Percentiles rank a stretch among this genome's conserved stretches.
phyloP scores from a whole-genome alignment of 345 rosid species.

The Lepidium africanum region DNA sequence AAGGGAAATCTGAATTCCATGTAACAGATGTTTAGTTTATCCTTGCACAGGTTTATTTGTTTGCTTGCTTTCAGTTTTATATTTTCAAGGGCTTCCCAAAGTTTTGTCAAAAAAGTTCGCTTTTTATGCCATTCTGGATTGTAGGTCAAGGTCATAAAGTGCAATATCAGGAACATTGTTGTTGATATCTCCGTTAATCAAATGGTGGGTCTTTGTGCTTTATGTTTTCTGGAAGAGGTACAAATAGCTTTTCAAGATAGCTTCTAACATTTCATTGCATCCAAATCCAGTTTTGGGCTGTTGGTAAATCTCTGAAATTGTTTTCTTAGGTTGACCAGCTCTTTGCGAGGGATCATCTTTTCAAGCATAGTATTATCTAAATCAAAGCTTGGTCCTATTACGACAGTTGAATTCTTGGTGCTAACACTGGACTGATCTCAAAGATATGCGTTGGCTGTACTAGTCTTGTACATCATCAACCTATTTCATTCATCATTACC shows the following conservation, averaged over 20 bases:
- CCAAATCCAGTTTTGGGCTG: background rate
- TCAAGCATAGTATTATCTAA: slow-evolving; percentile 72
- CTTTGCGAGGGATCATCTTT: slow-evolving; percentile 67
- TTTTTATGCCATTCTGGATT: slow-evolving; percentile 4
- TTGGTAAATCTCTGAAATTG: background rate
- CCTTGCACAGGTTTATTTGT: slow-evolving; percentile 57
- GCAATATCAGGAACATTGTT: slow-evolving; percentile 47
- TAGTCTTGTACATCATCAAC: slow-evolving; percentile 71
- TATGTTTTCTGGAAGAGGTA: slow-evolving; percentile 84
- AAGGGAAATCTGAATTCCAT: slow-evolving; percentile 35
- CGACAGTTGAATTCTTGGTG: slow-evolving; percentile 91
- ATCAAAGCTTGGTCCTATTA: slow-evolving; percentile 94
- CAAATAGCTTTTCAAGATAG: slow-evolving; percentile 2
- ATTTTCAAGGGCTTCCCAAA: background rate
- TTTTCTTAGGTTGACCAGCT: slow-evolving; percentile 53
- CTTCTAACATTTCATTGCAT: background rate
- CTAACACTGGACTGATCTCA: slow-evolving; percentile 78
- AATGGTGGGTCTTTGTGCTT: slow-evolving; percentile 56
- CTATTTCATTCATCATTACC: slow-evolving; percentile 54
- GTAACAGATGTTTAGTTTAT: slow-evolving; percentile 65
- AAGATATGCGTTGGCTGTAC: slow-evolving; percentile 72
- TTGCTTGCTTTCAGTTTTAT: background rate
- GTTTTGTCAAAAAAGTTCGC: background rate
- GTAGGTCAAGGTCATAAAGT: slow-evolving; percentile 81
- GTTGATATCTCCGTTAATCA: slow-evolving; percentile 88